These are phyloP conservation scores for Clonostachys rhizophaga DNA, from an alignment of 2,329 filamentous ascomycete species.

Conservation along the genomic window DNA sequence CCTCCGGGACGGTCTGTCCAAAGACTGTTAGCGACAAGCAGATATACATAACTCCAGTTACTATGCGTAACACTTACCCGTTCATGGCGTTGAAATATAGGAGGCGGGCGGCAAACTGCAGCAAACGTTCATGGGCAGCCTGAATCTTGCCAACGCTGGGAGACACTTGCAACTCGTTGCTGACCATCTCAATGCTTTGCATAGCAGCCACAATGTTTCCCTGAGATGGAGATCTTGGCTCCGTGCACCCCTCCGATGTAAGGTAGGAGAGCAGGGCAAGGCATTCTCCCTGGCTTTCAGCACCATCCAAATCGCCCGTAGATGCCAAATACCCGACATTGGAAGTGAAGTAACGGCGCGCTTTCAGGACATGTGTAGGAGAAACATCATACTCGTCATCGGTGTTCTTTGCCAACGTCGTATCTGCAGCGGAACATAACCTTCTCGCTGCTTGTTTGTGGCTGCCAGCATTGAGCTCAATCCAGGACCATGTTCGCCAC, in stretches of 20 bases:
- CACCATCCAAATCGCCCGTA: conserved; percentile 36
- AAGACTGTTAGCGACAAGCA: conserved; percentile 9
- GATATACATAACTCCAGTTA: too few species aligned
- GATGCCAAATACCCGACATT: conserved; percentile 53
- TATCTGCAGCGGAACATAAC: conserved; percentile 32
- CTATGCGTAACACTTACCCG: conserved; percentile 30
- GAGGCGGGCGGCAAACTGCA: conserved; percentile 65
- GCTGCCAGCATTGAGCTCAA: conserved; percentile 44
- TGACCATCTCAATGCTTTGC: conserved; percentile 31
- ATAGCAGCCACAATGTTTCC: conserved; percentile 52
- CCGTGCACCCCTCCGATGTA: conserved; percentile 29
- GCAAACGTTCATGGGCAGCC: conserved; percentile 53
- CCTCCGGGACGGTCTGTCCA: conserved; percentile 59
- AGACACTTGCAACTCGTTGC: conserved; percentile 31
- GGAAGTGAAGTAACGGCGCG: conserved; percentile 45
- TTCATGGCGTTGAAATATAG: conserved; percentile 61
- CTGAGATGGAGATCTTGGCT: conserved; percentile 40
- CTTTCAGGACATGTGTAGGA: conserved; percentile 43
- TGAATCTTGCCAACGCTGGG: conserved; percentile 11
- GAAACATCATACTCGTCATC: conserved; percentile 10
- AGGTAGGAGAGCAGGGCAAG: conserved; percentile 66
- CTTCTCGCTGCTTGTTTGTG: conserved; percentile 24
- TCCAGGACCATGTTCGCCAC: conserved; percentile 59
- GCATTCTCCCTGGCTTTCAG: conserved; percentile 54
- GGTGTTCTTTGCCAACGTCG: conserved; percentile 8